Evolutionary conservation across 23 red algal genomes (phyloP), one percentile per base, ranked within the genome.

Genomic region (Gracilaria domingensis): DNA sequence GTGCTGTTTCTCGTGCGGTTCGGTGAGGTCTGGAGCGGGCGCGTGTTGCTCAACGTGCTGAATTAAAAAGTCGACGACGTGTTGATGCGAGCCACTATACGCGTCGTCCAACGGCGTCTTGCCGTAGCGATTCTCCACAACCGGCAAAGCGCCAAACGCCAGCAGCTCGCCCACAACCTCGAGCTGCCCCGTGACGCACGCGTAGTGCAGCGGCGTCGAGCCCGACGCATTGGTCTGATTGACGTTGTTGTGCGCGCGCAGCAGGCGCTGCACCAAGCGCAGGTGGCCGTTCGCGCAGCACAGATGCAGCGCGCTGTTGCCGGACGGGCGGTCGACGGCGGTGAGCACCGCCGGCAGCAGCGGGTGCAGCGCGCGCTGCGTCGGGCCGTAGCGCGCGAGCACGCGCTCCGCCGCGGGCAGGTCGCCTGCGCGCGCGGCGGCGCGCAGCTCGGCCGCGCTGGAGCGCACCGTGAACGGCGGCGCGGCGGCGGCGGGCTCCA

Each of bases 41-140:
- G 67, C 67, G 35, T 42, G 54, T 11, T 8, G 24, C 58, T 80
- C 69, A 13, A 88, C 85, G 49, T 86, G 51, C 42, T 74, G 36
- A 28, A 82, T 65, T 59, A 94, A 67, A 48, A 85, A 29, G 37
- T 59, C 12, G 16, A 77, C 91, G 17, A 94, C 67, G 8, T 74
- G 37, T 23, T 39, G 23, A 23, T 94, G 64, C 18, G 73, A 56
- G 42, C 80, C 82, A 23, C 29, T 44, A 53, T 56, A 30, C 32
- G 93, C 93, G 47, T 95, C 93, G 35, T 95, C 93, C 30, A 95
- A 72, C 14, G 93, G 58, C 4, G 93, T 95, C 30, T 88, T 77
- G 26, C 67, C 83, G 40, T 51, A 95, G 76, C 61, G 78, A 66
- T 95, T 95, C 57, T 95, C 73, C 37, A 87, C 71, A 21, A 78